Conservation (phyloP, 1,139 yeast genomes). For the Yamadazyma spencermartinsiae region DNA sequence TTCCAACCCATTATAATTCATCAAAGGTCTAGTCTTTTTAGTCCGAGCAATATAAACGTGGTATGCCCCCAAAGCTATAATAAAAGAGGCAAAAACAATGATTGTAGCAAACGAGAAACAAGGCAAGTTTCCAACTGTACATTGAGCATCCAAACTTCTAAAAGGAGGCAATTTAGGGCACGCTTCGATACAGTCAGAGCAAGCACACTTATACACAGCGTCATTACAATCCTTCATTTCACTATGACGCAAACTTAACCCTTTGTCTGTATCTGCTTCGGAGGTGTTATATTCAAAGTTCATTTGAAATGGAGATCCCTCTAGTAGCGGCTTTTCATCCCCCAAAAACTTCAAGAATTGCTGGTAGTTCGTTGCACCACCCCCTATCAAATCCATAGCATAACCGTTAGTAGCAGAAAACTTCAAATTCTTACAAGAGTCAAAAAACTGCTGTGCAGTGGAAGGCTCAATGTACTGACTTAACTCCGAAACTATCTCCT, state of each 20-base stretch:
- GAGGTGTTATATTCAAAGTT: constrained; percentile 56
- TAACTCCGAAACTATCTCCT: constrained; percentile 69
- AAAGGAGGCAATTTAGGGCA: constrained; percentile 69
- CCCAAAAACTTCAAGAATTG: constrained; percentile 86
- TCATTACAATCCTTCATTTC: constrained; percentile 60
- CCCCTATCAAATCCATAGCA: constrained; percentile 97
- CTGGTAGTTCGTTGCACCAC: constrained; percentile 78
- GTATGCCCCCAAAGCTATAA: constrained; percentile 38
- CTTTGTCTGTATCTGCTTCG: constrained; percentile 21
- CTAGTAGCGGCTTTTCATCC: constrained; percentile 88
- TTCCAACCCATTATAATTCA: constrained; percentile 20
- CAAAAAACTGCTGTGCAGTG: constrained; percentile 66
- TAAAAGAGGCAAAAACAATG: constrained; percentile 44
- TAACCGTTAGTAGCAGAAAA: constrained; percentile 94
- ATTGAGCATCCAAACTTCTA: constrained; percentile 32
- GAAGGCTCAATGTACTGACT: constrained; percentile 59
- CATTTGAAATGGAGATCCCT: constrained; percentile 96
- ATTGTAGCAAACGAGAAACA: constrained; percentile 71
- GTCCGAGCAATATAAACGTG: constrained; percentile 32
- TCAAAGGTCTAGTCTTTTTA: constrained; percentile 9
- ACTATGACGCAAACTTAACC: constrained; percentile 27
- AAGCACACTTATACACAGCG: constrained; percentile 73
- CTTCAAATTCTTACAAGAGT: constrained; percentile 86
- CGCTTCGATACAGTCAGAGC: constrained; percentile 81
- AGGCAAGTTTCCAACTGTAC: constrained; percentile 64